A percentile compares a stretch with the other conserved stretches of the same genome.
Conservation (phyloP, 768 basidiomycete species). For the Termitomyces heimii region DNA sequence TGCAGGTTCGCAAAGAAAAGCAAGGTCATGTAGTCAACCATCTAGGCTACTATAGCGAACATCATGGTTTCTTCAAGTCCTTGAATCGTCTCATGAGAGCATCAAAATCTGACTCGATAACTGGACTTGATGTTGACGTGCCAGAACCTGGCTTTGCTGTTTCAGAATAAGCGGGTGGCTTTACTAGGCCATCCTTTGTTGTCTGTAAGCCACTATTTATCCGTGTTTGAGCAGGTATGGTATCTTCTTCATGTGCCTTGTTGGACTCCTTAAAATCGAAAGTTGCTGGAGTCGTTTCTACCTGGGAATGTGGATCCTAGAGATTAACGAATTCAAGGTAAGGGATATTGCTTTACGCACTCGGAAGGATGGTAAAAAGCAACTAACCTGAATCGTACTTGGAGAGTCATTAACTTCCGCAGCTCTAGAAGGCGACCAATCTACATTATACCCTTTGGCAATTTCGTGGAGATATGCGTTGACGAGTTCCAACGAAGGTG, state of each 20-base stretch:
- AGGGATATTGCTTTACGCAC: background rate
- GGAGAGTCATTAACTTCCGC: conserved; percentile 21
- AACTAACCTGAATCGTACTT: conserved; percentile 33
- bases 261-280: conserved; percentile 18
- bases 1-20: background rate
- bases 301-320: conserved; percentile 14
- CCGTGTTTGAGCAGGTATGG: conserved; percentile 30
- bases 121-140: conserved; percentile 20
- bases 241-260: conserved; percentile 25
- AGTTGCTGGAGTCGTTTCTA: conserved; percentile 4
- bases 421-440: conserved; percentile 41
- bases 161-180: conserved; percentile 18
- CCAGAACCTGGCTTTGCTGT: conserved; percentile 13
- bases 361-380: background rate
- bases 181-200: conserved; percentile 12
- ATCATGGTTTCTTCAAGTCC: conserved; percentile 75
- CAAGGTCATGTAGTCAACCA: background rate
- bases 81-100: conserved; percentile 77
- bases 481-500: conserved; percentile 71
- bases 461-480: conserved; percentile 89
- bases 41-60: background rate
- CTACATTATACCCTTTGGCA: conserved; percentile 77
- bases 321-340: background rate
- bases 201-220: conserved; percentile 33
- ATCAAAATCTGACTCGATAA: conserved; percentile 65